A percentile compares a stretch with the other conserved stretches of the same genome.
These are phyloP conservation scores for Aspergillus melleus DNA, from an alignment of 2,329 filamentous ascomycete genomes.

Conservation along the genomic window DNA sequence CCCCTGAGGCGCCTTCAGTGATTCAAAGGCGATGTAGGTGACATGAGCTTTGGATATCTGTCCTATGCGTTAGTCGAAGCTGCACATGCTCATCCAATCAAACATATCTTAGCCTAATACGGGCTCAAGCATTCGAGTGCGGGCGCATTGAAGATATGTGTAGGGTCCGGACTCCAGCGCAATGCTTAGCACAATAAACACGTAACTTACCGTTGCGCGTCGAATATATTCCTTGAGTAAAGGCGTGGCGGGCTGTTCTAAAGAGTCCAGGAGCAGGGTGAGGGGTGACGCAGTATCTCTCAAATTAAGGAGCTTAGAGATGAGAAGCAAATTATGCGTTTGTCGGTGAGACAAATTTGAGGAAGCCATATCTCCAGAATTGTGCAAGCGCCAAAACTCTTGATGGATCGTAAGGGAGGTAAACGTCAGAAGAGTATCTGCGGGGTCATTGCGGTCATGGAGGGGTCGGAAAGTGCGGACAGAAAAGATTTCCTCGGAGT, in stretches of 20 bases:
- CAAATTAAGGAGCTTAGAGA: conserved; percentile 77
- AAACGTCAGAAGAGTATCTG: conserved; percentile 5
- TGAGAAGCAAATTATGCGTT: conserved; percentile 79
- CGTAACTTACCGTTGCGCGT: conserved; percentile 65
- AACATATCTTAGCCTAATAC: not conserved
- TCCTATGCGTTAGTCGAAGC: not conserved
- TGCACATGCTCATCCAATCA: not conserved
- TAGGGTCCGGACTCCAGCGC: not conserved
- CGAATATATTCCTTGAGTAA: conserved; percentile 72
- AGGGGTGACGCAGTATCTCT: conserved; percentile 81
- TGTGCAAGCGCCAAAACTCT: not conserved
- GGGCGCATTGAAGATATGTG: not conserved
- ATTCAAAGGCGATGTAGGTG: conserved; percentile 76
- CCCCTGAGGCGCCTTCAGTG: conserved; percentile 62
- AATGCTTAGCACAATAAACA: not conserved
- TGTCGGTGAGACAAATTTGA: conserved; percentile 61
- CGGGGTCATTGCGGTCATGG: conserved; percentile 15
- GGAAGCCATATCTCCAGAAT: conserved; percentile 31
- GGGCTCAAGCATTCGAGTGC: not conserved
- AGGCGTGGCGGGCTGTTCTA: conserved; percentile 75
- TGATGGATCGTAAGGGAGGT: not conserved
- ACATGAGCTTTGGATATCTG: conserved; percentile 63
- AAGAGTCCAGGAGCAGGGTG: conserved; percentile 78
- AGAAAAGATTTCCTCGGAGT: conserved; percentile 28
- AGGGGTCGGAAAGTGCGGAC: conserved; percentile 17